phyloP scores from a whole-genome alignment of 2,329 filamentous ascomycete species.

The Westerdykella sp. region DNA sequence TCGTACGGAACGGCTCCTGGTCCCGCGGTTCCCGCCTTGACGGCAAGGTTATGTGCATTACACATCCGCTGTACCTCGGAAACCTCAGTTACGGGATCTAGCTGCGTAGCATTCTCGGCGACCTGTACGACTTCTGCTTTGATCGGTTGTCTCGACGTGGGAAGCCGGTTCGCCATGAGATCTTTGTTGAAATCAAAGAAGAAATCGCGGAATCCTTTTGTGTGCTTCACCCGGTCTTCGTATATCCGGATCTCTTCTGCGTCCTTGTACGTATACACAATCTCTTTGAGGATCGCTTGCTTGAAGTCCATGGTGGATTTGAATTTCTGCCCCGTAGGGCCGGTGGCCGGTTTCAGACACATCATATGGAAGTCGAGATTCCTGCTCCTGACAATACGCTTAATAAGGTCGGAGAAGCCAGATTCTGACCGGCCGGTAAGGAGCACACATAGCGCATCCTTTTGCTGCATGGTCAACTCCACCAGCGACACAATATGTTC shows the following conservation, averaged over 20 bases:
- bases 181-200: slow-evolving; percentile 69
- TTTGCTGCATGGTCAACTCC: slow-evolving; percentile 71
- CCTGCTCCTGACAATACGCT: slow-evolving; percentile 71
- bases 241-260: slow-evolving; percentile 74
- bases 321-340: slow-evolving; percentile 74
- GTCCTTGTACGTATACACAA: slow-evolving; percentile 78
- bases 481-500: slow-evolving; percentile 79
- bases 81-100: slow-evolving; percentile 74
- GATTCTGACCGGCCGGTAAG: slow-evolving; percentile 79
- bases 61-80: slow-evolving; percentile 84
- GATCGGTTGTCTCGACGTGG: slow-evolving; percentile 58
- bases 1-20: slow-evolving; percentile 49
- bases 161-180: slow-evolving; percentile 39
- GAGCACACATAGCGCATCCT: slow-evolving; percentile 76
- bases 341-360: slow-evolving; percentile 76
- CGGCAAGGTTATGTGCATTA: slow-evolving; percentile 70
- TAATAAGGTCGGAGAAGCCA: slow-evolving; percentile 71
- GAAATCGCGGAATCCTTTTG: slow-evolving; percentile 78
- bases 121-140: slow-evolving; percentile 80
- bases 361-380: slow-evolving; percentile 82
- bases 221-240: slow-evolving; percentile 59
- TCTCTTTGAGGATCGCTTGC: slow-evolving; percentile 69
- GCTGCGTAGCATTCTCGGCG: slow-evolving; percentile 62
- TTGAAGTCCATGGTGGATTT: slow-evolving; percentile 86
- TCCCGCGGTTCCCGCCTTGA: slow-evolving; percentile 44